Conservation (phyloP, 805 yeast genomes). For the Starmerella apis region DNA sequence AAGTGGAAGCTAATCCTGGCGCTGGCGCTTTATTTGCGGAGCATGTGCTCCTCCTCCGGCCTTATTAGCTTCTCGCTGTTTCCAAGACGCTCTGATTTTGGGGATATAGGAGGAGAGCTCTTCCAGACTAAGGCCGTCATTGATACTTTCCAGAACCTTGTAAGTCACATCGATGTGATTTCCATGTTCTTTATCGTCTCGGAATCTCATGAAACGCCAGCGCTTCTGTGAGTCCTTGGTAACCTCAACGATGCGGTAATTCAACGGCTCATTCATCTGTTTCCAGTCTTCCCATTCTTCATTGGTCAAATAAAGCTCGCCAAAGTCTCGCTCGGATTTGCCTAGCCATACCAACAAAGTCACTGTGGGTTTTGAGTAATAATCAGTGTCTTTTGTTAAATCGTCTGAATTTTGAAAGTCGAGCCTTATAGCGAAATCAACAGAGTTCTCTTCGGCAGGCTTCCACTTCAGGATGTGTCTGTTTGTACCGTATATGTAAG, state of each 20-base stretch:
- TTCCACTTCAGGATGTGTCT: constrained; percentile 85
- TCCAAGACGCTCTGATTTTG: constrained; percentile 16
- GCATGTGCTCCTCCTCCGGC: neutral
- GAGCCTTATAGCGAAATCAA: constrained; percentile 69
- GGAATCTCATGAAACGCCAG: constrained; percentile 79
- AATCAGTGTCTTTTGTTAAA: constrained; percentile 36
- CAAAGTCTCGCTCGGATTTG: constrained; percentile 46
- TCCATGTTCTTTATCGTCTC: constrained; percentile 87
- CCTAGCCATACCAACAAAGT: constrained; percentile 63
- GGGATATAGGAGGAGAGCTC: constrained; percentile 40
- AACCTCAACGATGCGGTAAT: constrained; percentile 83
- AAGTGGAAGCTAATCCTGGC: constrained; percentile 2
- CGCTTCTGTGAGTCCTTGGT: constrained; percentile 52
- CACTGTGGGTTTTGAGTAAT: constrained; percentile 66
- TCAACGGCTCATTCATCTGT: constrained; percentile 62
- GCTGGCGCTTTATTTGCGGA: neutral
- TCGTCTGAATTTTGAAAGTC: constrained; percentile 59
- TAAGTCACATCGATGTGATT: constrained; percentile 73
- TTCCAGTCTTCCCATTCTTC: constrained; percentile 76
- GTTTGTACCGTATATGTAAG: constrained; percentile 85
- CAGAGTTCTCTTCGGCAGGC: constrained; percentile 88
- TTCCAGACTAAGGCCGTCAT: constrained; percentile 73
- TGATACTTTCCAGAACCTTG: constrained; percentile 72
- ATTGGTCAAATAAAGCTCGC: constrained; percentile 49
- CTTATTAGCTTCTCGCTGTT: constrained; percentile 8